A percentile compares a stretch with the other conserved stretches of the same genome.
These are phyloP conservation scores for Umbilicaria muhlenbergii DNA, from an alignment of 495 filamentous ascomycete genomes.

Conservation along the genomic window DNA sequence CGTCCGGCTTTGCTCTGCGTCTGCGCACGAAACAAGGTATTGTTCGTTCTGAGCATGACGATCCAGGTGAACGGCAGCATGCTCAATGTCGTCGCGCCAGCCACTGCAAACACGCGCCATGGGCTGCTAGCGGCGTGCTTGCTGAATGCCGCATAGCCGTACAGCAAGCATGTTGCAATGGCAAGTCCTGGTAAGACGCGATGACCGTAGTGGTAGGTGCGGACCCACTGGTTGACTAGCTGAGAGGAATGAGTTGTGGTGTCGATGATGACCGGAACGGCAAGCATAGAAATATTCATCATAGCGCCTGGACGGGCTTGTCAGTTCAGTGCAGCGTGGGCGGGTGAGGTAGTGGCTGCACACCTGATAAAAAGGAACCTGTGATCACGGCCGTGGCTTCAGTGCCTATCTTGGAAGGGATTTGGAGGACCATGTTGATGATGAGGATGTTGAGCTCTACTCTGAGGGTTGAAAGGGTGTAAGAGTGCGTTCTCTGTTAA, in stretches of 20 bases:
- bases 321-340: no score
- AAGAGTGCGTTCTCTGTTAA: no score
- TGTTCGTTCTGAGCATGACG: conserved; percentile 19
- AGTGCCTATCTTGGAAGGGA: no score
- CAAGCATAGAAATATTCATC: conserved; percentile 12
- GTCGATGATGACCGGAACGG: conserved; percentile 16
- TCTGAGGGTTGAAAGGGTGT: no score
- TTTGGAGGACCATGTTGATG: no score
- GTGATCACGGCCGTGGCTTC: no score
- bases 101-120: conserved; percentile 7
- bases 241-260: conserved; percentile 11
- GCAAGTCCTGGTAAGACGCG: conserved; percentile 10
- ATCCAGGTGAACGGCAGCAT: conserved; percentile 21
- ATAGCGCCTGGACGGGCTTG: conserved; percentile 12
- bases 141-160: conserved; percentile 6
- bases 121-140: conserved; percentile 1
- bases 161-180: conserved; percentile 9
- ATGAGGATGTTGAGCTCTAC: no score
- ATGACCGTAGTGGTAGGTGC: conserved; percentile 18
- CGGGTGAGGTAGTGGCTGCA: no score
- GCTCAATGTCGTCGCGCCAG: conserved; percentile 9
- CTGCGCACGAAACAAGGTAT: conserved; percentile 13
- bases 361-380: no score
- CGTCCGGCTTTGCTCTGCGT: background rate
- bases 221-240: conserved; percentile 13